Percentiles rank a stretch among this genome's conserved stretches.
phyloP scores from a whole-genome alignment of 1,284 basidiomycete species.

The Ceratobasidium papillatum region DNA sequence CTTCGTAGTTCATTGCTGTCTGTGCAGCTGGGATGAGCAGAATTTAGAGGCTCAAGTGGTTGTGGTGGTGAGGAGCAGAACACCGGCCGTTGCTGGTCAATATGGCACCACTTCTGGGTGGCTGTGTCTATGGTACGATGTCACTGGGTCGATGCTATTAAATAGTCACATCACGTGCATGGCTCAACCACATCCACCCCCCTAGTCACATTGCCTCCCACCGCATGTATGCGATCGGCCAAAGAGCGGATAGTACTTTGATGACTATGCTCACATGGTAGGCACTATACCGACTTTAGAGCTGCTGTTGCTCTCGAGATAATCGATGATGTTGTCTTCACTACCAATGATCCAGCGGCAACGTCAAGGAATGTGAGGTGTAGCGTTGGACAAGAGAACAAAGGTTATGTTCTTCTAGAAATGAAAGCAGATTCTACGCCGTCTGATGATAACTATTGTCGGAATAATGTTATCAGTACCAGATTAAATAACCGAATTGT shows the following conservation, averaged over 20 bases:
- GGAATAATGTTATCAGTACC: too few species aligned
- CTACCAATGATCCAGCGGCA: conserved; percentile 8
- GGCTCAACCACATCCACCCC: background rate
- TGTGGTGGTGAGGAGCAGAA: conserved; percentile 24
- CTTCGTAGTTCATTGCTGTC: conserved; percentile 36
- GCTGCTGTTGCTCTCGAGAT: background rate
- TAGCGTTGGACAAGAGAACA: background rate
- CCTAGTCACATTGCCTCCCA: background rate
- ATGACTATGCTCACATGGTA: background rate
- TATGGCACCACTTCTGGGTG: conserved; percentile 27
- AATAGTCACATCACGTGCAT: conserved; percentile 19
- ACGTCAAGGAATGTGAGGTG: background rate
- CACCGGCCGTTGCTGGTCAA: conserved; percentile 34
- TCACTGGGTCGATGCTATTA: background rate
- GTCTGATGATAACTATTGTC: too few species aligned
- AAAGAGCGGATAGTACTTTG: background rate
- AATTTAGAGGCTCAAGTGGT: conserved; percentile 20
- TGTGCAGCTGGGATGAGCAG: background rate
- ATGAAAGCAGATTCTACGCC: too few species aligned
- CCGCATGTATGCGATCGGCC: too few species aligned
- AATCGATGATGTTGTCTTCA: conserved; percentile 10
- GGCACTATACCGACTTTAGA: background rate
- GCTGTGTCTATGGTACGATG: conserved; percentile 23
- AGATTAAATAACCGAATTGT: too few species aligned
- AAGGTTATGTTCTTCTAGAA: background rate